Evolutionary conservation across 2,329 filamentous ascomycete genomes (phyloP), one percentile per base, ranked within the genome.

Genomic region (Trichoderma sp.): DNA sequence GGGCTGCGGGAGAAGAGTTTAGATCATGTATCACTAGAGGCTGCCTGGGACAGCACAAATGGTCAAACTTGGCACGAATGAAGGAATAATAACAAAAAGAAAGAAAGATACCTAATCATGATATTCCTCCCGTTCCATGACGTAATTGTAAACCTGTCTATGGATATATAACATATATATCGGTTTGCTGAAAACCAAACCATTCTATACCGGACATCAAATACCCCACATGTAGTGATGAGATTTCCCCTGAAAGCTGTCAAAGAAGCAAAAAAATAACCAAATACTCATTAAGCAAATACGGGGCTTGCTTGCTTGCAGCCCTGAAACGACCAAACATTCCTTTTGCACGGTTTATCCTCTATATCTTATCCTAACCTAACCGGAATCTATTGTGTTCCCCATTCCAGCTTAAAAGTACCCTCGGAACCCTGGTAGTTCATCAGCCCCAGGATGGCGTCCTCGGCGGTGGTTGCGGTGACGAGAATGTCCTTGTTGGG

Each of bases 371-470:
- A 26, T 26, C 62, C 39, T 53, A 57, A 47, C 21, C n/a, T 60
- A 28, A 18, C 9, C 47, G 0, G 11, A 21, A 36, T 74, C 78
- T 85, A 91, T 80, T 91, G 87, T 75, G 87, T 88, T 4, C 88
- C 90, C 96, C 96, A 99, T 72, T 94, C 86, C 81, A 98, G 83
- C 77, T 95, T 91, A 80, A 93, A 93, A 66, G 93, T 88, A 11
- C 91, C 92, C 75, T 90, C 86, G 0, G 92, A 92, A 60, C 91
- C 88, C 82, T 89, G 88, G 83, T 99, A 99, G 43, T 92, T 86
- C 73, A 84, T 87, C 80, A 99, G 83, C 58, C 86, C 87, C 73
- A 85, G 82, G 74, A 97, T 86, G 15, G 95, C 94, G 70, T 93
- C 91, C 58, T 93, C 90, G 1, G 92, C 88, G 63, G 86, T 89